These are phyloP conservation scores for Diatrype stigma DNA, from an alignment of 2,329 filamentous ascomycete genomes.

Conservation along the genomic window DNA sequence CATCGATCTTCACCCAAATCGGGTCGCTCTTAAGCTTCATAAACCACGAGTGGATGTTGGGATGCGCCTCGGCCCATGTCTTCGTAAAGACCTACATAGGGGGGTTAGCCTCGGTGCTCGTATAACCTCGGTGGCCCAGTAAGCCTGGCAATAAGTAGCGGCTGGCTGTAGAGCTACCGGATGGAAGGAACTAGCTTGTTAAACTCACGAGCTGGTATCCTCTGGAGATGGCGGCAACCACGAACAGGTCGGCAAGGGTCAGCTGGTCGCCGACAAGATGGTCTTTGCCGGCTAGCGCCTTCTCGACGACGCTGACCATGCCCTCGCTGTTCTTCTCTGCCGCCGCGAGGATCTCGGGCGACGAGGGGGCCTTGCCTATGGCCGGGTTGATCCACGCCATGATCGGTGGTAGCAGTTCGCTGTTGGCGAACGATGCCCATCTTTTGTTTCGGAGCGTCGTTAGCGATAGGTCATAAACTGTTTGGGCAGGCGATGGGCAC, in stretches of 20 bases:
- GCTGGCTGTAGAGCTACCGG: no score
- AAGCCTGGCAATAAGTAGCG: no score
- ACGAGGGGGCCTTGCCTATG: background rate
- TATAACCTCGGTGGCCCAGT: no score
- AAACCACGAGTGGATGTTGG: conserved; percentile 2
- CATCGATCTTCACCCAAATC: conserved; percentile 3
- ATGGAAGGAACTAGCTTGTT: no score
- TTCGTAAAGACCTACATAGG: background rate
- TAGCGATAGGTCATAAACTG: background rate
- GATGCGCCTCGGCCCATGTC: conserved; percentile 1
- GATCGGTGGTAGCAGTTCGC: conserved; percentile 1
- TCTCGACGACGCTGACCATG: conserved; percentile 2
- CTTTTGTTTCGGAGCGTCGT: background rate
- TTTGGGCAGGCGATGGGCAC: background rate
- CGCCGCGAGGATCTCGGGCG: conserved; percentile 1
- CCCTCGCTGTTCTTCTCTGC: conserved; percentile 1
- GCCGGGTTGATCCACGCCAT: conserved; percentile 2
- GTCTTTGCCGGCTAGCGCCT: background rate
- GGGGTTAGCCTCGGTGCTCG: background rate
- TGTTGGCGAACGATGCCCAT: conserved; percentile 3
- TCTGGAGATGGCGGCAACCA: conserved; percentile 1
- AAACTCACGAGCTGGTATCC: conserved; percentile 2
- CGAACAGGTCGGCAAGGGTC: conserved; percentile 1
- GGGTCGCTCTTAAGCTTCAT: conserved; percentile 2
- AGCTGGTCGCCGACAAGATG: conserved; percentile 2